Evolutionary conservation across 352 stramenopile genomes (phyloP).

Genomic region (Pythium rhizo-oryzae): DNA sequence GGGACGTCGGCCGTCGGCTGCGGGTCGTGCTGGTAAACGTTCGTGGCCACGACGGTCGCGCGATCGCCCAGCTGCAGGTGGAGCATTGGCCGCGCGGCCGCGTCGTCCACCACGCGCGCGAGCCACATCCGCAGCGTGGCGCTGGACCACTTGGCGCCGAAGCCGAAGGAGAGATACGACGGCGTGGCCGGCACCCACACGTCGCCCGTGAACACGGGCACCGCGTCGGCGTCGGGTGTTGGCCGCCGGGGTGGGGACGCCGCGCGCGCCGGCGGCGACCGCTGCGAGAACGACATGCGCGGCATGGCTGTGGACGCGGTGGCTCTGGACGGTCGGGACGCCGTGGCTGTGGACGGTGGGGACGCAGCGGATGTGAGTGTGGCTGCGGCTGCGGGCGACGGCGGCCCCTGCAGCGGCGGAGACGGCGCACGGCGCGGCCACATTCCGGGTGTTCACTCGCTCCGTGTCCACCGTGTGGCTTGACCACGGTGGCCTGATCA

Average conservation of each 20-base stretch:
- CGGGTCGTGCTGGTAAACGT: neutral
- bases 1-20: neutral
- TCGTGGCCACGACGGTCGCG: slow-evolving; percentile 15
- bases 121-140: slow-evolving; percentile 4
- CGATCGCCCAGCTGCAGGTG: slow-evolving; percentile 18
- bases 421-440: neutral
- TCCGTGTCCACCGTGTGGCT: neutral
- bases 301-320: slow-evolving; percentile 15
- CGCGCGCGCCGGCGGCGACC: neutral
- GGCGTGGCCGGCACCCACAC: slow-evolving; percentile 18
- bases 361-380: neutral
- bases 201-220: slow-evolving; percentile 13
- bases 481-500: no score
- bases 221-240: neutral
- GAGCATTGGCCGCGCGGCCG: slow-evolving; percentile 12
- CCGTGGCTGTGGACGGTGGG: neutral
- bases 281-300: slow-evolving; percentile 15
- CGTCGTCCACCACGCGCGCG: slow-evolving; percentile 12
- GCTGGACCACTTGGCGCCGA: slow-evolving; percentile 21
- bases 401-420: neutral
- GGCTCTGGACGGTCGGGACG: neutral
- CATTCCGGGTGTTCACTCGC: slow-evolving; percentile 2
- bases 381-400: neutral
- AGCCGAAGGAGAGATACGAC: slow-evolving; percentile 19
- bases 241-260: neutral